These are phyloP conservation scores for Fusarium pininemorale DNA, from an alignment of 2,329 filamentous ascomycete species.

Conservation along the genomic window DNA sequence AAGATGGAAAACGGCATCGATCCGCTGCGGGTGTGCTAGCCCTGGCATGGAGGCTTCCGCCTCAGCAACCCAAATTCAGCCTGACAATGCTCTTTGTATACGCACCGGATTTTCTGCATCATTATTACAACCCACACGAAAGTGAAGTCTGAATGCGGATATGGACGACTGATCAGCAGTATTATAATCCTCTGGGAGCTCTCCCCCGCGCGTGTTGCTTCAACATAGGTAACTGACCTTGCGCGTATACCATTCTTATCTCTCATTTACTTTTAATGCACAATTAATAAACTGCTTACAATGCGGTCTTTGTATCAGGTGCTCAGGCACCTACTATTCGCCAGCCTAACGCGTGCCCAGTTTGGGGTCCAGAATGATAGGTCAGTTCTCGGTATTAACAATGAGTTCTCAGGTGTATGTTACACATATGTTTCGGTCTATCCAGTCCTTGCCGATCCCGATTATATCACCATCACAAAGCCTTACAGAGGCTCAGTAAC, in stretches of 20 bases:
- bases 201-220: neutral
- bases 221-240: neutral
- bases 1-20: slow-evolving; percentile 11
- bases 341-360: neutral
- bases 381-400: slow-evolving; percentile 34
- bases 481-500: slow-evolving; percentile 29
- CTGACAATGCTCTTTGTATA: slow-evolving; percentile 28
- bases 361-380: slow-evolving; percentile 36
- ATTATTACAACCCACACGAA: neutral
- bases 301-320: slow-evolving; percentile 19
- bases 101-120: neutral
- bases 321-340: slow-evolving; percentile 15
- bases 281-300: neutral
- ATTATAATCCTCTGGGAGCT: slow-evolving; percentile 19
- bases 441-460: slow-evolving; percentile 32
- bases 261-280: slow-evolving; percentile 3
- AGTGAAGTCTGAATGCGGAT: slow-evolving; percentile 15
- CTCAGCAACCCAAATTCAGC: slow-evolving; percentile 32
- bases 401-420: slow-evolving; percentile 34
- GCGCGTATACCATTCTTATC: neutral
- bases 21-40: neutral
- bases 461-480: slow-evolving; percentile 37
- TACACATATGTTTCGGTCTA: slow-evolving; percentile 42
- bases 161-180: neutral
- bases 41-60: slow-evolving; percentile 30